Base-by-base conservation (phyloP, 1,284 basidiomycete genomes). In the Mycena sp. region DNA sequence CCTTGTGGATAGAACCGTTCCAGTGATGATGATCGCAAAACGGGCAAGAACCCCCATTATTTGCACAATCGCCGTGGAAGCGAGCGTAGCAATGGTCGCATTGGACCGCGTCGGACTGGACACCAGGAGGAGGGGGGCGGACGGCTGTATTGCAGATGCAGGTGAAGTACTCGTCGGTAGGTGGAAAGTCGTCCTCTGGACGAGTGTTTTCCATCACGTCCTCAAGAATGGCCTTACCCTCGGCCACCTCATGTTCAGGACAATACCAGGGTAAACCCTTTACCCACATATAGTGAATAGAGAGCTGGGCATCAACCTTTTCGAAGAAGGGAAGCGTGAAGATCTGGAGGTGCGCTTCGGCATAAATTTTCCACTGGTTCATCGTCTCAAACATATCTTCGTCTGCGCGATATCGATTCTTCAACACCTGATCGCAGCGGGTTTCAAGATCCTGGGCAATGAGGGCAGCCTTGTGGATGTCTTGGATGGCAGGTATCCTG, bases 11-110 rank as follows among this genome's bases (percentile, higher is more conserved):
- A 9, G 91, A 87, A 38, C 93, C 93, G 76, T 95, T 93, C 93
- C 93, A 95, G 76, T 95, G 94, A 74, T 94, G 91, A 76, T 95
- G 93, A 74, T 95, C 93, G 76, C 93, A 95, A 84, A 95, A 95
- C 0, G 94, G 93, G 78, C 93, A 95, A 10, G 93, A 95, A 48
- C 93, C 93, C n/a, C 93, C 93, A 74, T 91, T 94, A 73, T 90
- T 90, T 14, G 93, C 93, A 75, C 93, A 95, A 68, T 90, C 86
- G 22, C 93, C 93, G 75, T 95, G 93, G 81, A 95, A 95, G 65
- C 93, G 85, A 56, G 93, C 94, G 78, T 88, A 93, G 75, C 93
- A 95, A 76, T 95, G 93, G 77, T 95, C 93, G 78, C 93, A 95
- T 79, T 95, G 93, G 8, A 95, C 94, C 0, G 94, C 93, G 78